Base-by-base conservation (phyloP, 768 basidiomycete species). In the Boletus eberwhitei region DNA sequence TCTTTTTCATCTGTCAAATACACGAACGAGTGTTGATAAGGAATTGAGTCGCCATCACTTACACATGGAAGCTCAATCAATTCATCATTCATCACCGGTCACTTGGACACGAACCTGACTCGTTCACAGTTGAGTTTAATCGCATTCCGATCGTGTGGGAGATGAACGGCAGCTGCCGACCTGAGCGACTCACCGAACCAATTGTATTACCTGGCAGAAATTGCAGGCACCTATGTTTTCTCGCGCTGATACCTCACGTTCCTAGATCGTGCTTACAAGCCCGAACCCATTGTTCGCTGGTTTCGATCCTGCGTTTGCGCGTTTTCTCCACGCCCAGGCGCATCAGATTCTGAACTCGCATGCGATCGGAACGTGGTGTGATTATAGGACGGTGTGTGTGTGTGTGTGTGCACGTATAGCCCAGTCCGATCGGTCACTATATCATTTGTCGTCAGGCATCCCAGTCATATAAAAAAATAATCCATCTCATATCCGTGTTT, bases 221-320 rank as follows among this genome's bases (percentile, higher is more conserved):
- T 3, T 29, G 34, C 52, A 59, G 48, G 32, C 36, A 55, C 54
- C 22, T 32, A 11, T 31, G 21, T 45, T 54, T 26, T 29, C 49
- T 58, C 53, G 37, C 47, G 42, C 24, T 42, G 61, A 51, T 39
- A 16, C 22, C 56, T 61, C 61, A 54, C 52, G n/a, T 61, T 34
- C 60, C 61, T 43, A 47, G 35, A 32, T 49, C 8, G 43, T 45
- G 2, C 41, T 22, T 44, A 41, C 31, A 47, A 58, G 9, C 29
- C 36, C 14, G 12, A 5, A 19, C 53, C 61, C 31, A 63, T 63
- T 63, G 62, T 63, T 54, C 58, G 62, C 62, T 53, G 32, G 9
- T 61, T 64, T 63, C 36, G 57, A 59, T 37, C 8, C 31, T 31
- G 1, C 35, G 31, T 48, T 61, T 38, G 34, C 48, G 32, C 48